A percentile compares a stretch with the other conserved stretches of the same genome.
These are phyloP conservation scores for Curvularia spicifera DNA, from an alignment of 2,329 filamentous ascomycete species.

Conservation along the genomic window DNA sequence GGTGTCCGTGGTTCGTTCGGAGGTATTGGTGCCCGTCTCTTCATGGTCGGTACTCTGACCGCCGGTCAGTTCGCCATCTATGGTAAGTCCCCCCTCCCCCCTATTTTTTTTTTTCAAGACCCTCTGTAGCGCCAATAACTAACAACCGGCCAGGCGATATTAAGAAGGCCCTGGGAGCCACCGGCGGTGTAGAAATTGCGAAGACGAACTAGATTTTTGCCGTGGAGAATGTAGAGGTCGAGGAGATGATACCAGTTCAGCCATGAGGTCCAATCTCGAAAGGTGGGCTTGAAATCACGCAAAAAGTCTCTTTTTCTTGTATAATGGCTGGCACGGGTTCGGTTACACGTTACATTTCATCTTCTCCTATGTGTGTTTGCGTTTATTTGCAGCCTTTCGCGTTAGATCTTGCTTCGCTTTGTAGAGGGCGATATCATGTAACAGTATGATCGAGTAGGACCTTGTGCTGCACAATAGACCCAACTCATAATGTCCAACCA, in stretches of 20 bases:
- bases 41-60: constrained; percentile 69
- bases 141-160: constrained; percentile 38
- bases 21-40: constrained; percentile 80
- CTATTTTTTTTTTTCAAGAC: too few species aligned
- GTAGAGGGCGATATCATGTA: constrained; percentile 32
- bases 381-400: constrained; percentile 32
- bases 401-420: constrained; percentile 35
- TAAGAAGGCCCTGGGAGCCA: constrained; percentile 63
- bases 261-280: constrained; percentile 23
- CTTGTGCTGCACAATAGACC: constrained; percentile 42
- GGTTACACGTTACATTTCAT: constrained; percentile 21
- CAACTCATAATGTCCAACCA: constrained; percentile 25
- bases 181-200: constrained; percentile 62
- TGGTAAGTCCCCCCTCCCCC: constrained; percentile 42
- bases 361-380: constrained; percentile 35
- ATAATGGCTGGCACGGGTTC: constrained; percentile 37
- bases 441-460: constrained; percentile 39
- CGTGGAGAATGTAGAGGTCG: constrained; percentile 9
- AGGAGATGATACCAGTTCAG: constrained; percentile 40
- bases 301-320: constrained; percentile 40
- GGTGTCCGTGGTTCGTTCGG: constrained; percentile 78
- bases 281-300: constrained; percentile 21
- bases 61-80: constrained; percentile 83
- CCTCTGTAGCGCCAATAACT: too few species aligned
- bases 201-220: constrained; percentile 31